phyloP scores from a whole-genome alignment of 768 basidiomycete species.

The Psilocybe cubensis region DNA sequence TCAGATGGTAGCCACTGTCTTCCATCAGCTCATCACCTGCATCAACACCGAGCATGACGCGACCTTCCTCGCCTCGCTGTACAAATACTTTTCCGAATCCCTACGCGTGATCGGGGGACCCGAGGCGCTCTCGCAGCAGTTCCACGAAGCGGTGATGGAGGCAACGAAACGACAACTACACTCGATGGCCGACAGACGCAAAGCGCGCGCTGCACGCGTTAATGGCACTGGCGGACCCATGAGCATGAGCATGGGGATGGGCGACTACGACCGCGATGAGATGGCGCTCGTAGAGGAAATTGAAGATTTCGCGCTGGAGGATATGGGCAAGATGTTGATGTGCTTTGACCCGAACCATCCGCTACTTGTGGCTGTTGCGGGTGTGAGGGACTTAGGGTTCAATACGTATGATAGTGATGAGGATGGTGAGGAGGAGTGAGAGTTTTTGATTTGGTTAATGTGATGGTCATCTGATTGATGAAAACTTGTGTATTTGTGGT shows the following conservation, averaged over 20 bases:
- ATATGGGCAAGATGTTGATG: slow-evolving; percentile 69
- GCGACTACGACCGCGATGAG: slow-evolving; percentile 62
- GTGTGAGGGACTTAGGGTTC: slow-evolving; percentile 72
- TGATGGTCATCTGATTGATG: too few species aligned
- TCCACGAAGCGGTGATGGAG: slow-evolving; percentile 59
- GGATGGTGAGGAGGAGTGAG: slow-evolving; percentile 32
- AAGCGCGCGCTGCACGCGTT: slow-evolving; percentile 46
- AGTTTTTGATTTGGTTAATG: too few species aligned
- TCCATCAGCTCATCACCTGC: slow-evolving; percentile 65
- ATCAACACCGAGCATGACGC: slow-evolving; percentile 72
- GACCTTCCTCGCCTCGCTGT: slow-evolving; percentile 78
- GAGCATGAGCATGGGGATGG: not conserved
- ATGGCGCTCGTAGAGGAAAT: slow-evolving; percentile 77
- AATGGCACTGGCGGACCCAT: slow-evolving; percentile 24
- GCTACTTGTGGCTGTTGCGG: slow-evolving; percentile 69
- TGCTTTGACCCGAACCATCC: slow-evolving; percentile 62
- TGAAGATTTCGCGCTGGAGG: slow-evolving; percentile 81
- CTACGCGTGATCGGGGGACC: slow-evolving; percentile 62
- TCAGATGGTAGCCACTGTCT: slow-evolving; percentile 70
- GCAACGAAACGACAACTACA: slow-evolving; percentile 77
- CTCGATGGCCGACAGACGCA: slow-evolving; percentile 67
- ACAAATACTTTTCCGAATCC: slow-evolving; percentile 68
- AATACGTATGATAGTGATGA: slow-evolving; percentile 53
- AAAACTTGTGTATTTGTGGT: too few species aligned
- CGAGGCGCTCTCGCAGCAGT: slow-evolving; percentile 52